Conservation (phyloP, 257 asterid genomes). For the Gentiana straminea region DNA sequence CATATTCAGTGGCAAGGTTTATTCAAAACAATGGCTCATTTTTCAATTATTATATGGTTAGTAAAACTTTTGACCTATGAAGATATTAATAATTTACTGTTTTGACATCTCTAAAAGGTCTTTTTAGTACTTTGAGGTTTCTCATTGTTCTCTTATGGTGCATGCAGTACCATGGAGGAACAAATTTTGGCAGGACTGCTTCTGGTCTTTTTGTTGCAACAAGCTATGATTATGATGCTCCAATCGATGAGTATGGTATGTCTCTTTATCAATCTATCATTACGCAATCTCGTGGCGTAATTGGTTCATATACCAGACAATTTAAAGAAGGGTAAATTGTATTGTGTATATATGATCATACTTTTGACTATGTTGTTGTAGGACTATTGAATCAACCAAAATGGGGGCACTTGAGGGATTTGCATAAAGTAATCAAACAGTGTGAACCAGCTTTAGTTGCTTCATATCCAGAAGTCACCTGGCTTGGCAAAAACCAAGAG, state of each 20-base stretch:
- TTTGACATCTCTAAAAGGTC: background rate
- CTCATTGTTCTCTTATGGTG: slow-evolving; percentile 9
- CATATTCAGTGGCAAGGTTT: slow-evolving; percentile 81
- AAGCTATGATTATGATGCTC: slow-evolving; percentile 91
- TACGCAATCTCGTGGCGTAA: no score
- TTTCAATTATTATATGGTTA: slow-evolving; percentile 91
- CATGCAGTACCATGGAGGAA: slow-evolving; percentile 81
- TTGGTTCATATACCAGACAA: no score
- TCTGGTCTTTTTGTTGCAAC: slow-evolving; percentile 82
- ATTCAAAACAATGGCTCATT: slow-evolving; percentile 83
- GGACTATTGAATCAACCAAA: slow-evolving; percentile 75
- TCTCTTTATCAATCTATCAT: no score
- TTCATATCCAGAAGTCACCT: slow-evolving; percentile 65
- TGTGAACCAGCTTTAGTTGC: slow-evolving; percentile 82
- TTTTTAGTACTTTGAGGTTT: background rate
- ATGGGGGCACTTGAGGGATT: slow-evolving; percentile 65
- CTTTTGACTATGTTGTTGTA: slow-evolving; percentile 8
- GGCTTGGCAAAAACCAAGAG: slow-evolving; percentile 84
- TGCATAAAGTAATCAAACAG: slow-evolving; percentile 85
- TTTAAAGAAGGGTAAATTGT: no score
- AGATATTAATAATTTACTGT: background rate
- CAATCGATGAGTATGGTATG: slow-evolving; percentile 84
- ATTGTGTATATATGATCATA: no score
- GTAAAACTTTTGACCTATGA: slow-evolving; percentile 4
- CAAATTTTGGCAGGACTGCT: slow-evolving; percentile 71